phyloP scores from a whole-genome alignment of 345 rosid species.

The Moricandia arvensis region DNA sequence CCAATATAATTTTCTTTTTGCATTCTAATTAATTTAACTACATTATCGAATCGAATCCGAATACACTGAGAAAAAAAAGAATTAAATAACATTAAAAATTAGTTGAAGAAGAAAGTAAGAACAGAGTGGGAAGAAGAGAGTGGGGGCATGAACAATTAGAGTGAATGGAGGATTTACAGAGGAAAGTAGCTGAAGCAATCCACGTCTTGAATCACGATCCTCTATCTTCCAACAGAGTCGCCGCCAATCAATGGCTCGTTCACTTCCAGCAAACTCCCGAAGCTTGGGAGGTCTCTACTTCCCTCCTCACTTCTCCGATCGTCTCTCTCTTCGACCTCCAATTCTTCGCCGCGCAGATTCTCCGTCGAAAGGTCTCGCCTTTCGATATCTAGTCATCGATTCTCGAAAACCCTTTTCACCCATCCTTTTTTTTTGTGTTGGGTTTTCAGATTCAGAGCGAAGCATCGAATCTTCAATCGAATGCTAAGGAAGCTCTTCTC shows the following conservation, averaged over 20 bases:
- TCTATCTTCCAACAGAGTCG: background rate
- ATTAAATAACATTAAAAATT: background rate
- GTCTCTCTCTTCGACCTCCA: background rate
- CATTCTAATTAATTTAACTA: background rate
- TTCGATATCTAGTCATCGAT: background rate
- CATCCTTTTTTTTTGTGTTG: background rate
- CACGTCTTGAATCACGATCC: slow-evolving; percentile 1
- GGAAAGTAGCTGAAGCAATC: background rate
- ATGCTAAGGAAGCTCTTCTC: background rate
- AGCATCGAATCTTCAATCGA: background rate
- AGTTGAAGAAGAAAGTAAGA: background rate
- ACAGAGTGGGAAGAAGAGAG: background rate
- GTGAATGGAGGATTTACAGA: background rate
- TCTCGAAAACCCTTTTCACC: background rate
- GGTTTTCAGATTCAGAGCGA: background rate
- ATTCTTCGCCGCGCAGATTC: background rate
- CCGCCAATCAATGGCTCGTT: background rate
- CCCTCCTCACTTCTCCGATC: background rate
- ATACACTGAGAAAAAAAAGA: background rate
- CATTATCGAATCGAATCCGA: background rate
- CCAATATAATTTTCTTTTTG: background rate
- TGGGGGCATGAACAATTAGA: background rate
- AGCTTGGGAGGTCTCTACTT: background rate
- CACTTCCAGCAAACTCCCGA: background rate
- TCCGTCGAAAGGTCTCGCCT: background rate